A percentile compares a stretch with the other conserved stretches of the same genome.
Evolutionary conservation across 768 basidiomycete genomes (phyloP).

Genomic region (Collybiopsis confluens): DNA sequence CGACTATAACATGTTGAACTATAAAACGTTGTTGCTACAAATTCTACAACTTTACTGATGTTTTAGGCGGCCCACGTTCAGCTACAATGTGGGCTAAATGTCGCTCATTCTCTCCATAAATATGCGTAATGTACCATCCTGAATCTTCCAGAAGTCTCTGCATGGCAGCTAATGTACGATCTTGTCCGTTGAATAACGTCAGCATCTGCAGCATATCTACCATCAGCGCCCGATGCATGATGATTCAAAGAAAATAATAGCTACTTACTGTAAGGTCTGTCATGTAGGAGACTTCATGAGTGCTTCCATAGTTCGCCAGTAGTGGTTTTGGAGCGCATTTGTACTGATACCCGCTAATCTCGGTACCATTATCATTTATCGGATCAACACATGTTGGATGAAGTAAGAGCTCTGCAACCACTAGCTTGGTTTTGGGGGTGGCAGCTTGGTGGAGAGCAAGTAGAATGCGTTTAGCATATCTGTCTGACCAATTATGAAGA

Average conservation of each 20-base stretch:
- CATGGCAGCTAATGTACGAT: no score
- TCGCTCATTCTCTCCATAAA: no score
- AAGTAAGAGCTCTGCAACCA: conserved; percentile 22
- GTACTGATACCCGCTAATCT: not conserved
- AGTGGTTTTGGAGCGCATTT: conserved; percentile 3
- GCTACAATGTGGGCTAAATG: no score
- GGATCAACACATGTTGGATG: conserved; percentile 9
- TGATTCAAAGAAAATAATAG: conserved; percentile 16
- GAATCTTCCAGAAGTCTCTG: no score
- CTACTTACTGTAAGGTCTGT: conserved; percentile 2
- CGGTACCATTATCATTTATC: not conserved
- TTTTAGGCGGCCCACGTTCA: no score
- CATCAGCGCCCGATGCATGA: no score
- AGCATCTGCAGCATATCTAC: no score
- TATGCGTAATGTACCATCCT: no score
- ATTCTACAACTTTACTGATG: no score
- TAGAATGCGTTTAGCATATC: conserved; percentile 16
- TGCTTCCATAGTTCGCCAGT: conserved; percentile 6
- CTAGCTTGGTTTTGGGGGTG: conserved; percentile 16
- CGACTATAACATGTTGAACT: no score
- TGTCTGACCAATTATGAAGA: conserved; percentile 52
- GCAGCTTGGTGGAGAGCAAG: conserved; percentile 21
- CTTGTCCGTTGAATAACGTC: no score
- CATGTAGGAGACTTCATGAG: conserved; percentile 3
- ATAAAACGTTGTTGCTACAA: no score